Percentiles rank a stretch among this genome's conserved stretches.
Conservation (phyloP, 2,329 filamentous ascomycete species). For the Chaetothyriales sp. region DNA sequence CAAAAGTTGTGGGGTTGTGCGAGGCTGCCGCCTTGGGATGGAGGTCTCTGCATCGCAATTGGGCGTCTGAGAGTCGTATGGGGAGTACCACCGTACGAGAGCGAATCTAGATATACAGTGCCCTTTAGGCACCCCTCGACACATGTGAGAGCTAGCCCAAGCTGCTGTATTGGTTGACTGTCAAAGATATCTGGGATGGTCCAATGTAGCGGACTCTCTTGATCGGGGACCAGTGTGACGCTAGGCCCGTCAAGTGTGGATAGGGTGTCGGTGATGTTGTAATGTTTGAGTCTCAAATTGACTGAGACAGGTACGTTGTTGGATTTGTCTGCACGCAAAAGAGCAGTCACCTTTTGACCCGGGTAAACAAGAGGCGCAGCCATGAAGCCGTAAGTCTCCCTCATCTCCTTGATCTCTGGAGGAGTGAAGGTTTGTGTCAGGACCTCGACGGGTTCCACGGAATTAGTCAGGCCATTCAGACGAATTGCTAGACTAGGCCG, state of each 20-base stretch:
- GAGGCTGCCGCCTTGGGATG: neutral
- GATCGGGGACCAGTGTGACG: neutral
- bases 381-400: neutral
- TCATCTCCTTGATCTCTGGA: neutral
- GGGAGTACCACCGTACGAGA: neutral
- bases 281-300: neutral
- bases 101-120: neutral
- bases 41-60: too few relatives aligned
- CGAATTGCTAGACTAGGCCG: neutral
- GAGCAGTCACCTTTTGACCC: slow-evolving; percentile 1
- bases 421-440: slow-evolving; percentile 1
- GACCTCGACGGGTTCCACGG: neutral
- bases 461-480: neutral
- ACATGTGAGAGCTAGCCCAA: neutral
- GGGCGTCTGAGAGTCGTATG: neutral
- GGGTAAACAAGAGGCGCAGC: slow-evolving; percentile 1
- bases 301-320: neutral
- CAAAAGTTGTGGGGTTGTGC: neutral
- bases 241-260: neutral
- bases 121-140: neutral
- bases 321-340: neutral
- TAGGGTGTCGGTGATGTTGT: neutral
- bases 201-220: neutral
- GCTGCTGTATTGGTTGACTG: neutral
- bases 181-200: neutral